Evolutionary conservation across 2,329 filamentous ascomycete species (phyloP).

Genomic region (Cordyceps tenuipes): DNA sequence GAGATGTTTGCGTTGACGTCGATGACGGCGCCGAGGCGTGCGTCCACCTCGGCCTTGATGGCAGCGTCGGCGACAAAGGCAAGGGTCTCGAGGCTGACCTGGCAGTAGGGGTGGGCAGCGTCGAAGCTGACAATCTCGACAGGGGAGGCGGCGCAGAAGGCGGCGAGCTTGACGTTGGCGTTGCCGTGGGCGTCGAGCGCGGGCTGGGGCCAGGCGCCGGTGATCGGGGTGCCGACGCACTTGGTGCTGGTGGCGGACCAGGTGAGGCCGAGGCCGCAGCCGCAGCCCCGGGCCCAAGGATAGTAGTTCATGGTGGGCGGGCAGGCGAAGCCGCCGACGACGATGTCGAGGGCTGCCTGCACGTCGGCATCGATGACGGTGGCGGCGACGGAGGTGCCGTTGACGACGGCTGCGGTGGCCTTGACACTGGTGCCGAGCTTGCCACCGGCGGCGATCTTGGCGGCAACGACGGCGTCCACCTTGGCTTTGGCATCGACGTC

Average conservation of each 20-base stretch:
- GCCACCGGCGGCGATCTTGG: background rate
- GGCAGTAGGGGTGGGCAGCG: slow-evolving; percentile 27
- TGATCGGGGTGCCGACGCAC: slow-evolving; percentile 21
- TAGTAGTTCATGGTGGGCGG: slow-evolving; percentile 28
- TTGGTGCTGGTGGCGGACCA: slow-evolving; percentile 24
- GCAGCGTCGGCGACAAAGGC: slow-evolving; percentile 25
- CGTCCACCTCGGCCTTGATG: slow-evolving; percentile 21
- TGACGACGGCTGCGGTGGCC: slow-evolving; percentile 21
- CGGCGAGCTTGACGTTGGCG: slow-evolving; percentile 21
- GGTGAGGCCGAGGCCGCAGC: slow-evolving; percentile 33
- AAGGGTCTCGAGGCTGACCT: slow-evolving; percentile 25
- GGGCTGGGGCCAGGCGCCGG: slow-evolving; percentile 28
- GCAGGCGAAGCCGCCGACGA: slow-evolving; percentile 22
- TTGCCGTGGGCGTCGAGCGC: slow-evolving; percentile 18
- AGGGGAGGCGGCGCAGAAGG: slow-evolving; percentile 28
- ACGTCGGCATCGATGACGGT: slow-evolving; percentile 19
- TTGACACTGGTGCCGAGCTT: background rate
- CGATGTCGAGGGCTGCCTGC: slow-evolving; percentile 12
- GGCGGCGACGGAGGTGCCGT: background rate
- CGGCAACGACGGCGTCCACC: slow-evolving; percentile 16
- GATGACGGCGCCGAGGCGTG: slow-evolving; percentile 16
- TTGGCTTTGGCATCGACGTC: no score
- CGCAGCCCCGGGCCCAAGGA: slow-evolving; percentile 32
- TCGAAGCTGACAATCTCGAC: slow-evolving; percentile 29
- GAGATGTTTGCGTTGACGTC: slow-evolving; percentile 20